A percentile compares a stretch with the other conserved stretches of the same genome.
Evolutionary conservation across 495 filamentous ascomycete species (phyloP).

Genomic region (Polyplosphaeria fusca): DNA sequence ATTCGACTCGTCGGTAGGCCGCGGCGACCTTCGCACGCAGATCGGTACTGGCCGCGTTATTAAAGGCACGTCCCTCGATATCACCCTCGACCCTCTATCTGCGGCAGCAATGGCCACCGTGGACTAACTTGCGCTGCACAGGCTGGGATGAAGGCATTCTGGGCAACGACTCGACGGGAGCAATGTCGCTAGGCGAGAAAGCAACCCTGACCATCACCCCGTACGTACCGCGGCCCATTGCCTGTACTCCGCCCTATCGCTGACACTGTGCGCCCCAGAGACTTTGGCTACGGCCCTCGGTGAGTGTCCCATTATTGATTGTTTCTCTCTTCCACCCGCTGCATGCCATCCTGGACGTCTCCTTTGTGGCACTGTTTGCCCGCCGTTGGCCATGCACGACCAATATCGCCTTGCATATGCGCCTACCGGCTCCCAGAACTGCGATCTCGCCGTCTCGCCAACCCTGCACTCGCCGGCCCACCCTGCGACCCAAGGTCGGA

Average conservation of each 20-base stretch:
- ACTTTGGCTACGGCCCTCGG: conserved; percentile 33
- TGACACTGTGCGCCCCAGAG: conserved; percentile 21
- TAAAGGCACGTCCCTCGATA: conserved; percentile 18
- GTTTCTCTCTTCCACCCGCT: background rate
- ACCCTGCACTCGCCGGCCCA: too few species aligned
- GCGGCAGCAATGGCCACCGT: conserved; percentile 1
- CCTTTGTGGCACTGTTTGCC: too few species aligned
- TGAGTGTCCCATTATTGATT: conserved; percentile 22
- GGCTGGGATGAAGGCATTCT: conserved; percentile 38
- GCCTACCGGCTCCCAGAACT: too few species aligned
- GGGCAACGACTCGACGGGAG: conserved; percentile 4
- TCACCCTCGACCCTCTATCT: background rate
- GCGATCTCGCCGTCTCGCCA: too few species aligned
- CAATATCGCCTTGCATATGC: too few species aligned
- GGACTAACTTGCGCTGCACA: conserved; percentile 28
- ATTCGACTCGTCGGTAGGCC: conserved; percentile 35
- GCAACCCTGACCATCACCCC: conserved; percentile 32
- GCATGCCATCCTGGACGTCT: too few species aligned
- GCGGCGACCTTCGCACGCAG: conserved; percentile 28
- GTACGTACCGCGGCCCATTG: conserved; percentile 27
- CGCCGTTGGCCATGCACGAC: too few species aligned
- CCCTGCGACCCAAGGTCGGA: too few species aligned
- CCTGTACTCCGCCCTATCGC: background rate
- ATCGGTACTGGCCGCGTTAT: conserved; percentile 35
- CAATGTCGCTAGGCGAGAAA: conserved; percentile 36